These are phyloP conservation scores for Graphilbum fragrans DNA, from an alignment of 2,329 filamentous ascomycete species.

Conservation along the genomic window DNA sequence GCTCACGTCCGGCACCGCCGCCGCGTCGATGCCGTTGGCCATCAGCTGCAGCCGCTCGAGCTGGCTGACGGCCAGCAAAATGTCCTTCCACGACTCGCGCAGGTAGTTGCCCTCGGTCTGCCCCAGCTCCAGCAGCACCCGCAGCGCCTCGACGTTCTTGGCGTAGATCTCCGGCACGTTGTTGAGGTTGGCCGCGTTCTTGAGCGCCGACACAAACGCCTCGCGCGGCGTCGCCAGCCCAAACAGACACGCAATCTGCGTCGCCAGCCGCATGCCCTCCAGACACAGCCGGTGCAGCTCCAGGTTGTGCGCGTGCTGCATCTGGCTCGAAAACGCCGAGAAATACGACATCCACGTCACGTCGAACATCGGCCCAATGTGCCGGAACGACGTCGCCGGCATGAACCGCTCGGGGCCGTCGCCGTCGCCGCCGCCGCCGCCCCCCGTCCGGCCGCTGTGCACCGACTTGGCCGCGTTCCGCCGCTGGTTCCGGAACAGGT, in stretches of 20 bases:
- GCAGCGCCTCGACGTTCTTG: slow-evolving; percentile 92
- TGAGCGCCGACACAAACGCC: slow-evolving; percentile 85
- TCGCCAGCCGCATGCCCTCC: slow-evolving; percentile 89
- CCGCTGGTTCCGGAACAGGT: slow-evolving; percentile 78
- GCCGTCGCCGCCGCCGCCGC: neutral
- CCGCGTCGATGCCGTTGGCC: slow-evolving; percentile 88
- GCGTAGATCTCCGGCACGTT: slow-evolving; percentile 91
- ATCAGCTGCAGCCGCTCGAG: slow-evolving; percentile 91
- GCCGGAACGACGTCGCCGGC: slow-evolving; percentile 82
- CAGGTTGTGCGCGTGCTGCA: slow-evolving; percentile 85
- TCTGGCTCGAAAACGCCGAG: slow-evolving; percentile 83
- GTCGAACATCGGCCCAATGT: slow-evolving; percentile 97
- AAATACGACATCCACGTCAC: slow-evolving; percentile 99
- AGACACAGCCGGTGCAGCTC: slow-evolving; percentile 88
- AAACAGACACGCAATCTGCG: slow-evolving; percentile 86
- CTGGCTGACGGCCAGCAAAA: slow-evolving; percentile 90
- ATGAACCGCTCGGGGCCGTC: slow-evolving; percentile 51
- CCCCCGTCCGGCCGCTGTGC: neutral
- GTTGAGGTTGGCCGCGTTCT: slow-evolving; percentile 90
- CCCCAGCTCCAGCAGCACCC: slow-evolving; percentile 81
- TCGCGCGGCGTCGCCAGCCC: slow-evolving; percentile 86
- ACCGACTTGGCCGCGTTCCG: slow-evolving; percentile 60
- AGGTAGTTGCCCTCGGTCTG: slow-evolving; percentile 86
- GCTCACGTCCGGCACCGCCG: slow-evolving; percentile 81
- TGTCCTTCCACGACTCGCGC: slow-evolving; percentile 86